These are phyloP conservation scores for Triangularia setosa DNA, from an alignment of 2,329 filamentous ascomycete genomes.

Conservation along the genomic window DNA sequence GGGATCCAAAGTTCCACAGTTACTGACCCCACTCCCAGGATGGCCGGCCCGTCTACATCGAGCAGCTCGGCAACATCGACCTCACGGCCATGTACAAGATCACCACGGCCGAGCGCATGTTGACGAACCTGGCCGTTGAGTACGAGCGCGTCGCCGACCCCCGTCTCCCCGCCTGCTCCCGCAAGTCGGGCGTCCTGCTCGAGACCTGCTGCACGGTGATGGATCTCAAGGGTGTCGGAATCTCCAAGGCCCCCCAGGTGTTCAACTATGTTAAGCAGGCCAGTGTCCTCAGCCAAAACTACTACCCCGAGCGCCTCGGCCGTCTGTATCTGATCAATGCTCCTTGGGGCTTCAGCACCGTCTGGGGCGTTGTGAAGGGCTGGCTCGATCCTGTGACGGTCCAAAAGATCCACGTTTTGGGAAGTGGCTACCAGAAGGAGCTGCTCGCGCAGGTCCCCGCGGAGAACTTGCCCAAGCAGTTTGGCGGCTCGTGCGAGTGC, in stretches of 20 bases:
- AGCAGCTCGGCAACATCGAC: conserved; percentile 92
- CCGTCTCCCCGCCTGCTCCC: conserved; percentile 89
- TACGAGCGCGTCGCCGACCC: conserved; percentile 96
- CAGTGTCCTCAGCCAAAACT: conserved; percentile 91
- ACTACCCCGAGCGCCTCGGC: conserved; percentile 96
- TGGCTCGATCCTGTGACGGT: conserved; percentile 98
- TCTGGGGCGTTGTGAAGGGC: conserved; percentile 82
- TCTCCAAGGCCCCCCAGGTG: conserved; percentile 76
- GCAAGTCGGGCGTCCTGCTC: conserved; percentile 81
- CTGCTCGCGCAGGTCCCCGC: conserved; percentile 78
- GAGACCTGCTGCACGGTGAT: conserved; percentile 99
- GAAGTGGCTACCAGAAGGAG: conserved; percentile 75
- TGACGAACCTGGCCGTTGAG: conserved; percentile 92
- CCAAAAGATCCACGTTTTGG: conserved; percentile 90
- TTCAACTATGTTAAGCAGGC: conserved; percentile 84
- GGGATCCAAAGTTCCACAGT: too few species aligned
- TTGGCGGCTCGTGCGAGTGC: conserved; percentile 83
- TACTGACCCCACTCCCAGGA: conserved; percentile 53
- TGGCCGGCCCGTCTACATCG: conserved; percentile 94
- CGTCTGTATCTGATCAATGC: conserved; percentile 98
- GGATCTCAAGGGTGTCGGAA: conserved; percentile 91
- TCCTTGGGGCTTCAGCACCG: conserved; percentile 86
- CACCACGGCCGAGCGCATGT: conserved; percentile 88
- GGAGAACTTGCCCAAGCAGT: conserved; percentile 83
- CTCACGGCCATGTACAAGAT: conserved; percentile 87